Conservation (phyloP, 1,284 basidiomycete genomes). For the Apiotrichum gamsii region DNA sequence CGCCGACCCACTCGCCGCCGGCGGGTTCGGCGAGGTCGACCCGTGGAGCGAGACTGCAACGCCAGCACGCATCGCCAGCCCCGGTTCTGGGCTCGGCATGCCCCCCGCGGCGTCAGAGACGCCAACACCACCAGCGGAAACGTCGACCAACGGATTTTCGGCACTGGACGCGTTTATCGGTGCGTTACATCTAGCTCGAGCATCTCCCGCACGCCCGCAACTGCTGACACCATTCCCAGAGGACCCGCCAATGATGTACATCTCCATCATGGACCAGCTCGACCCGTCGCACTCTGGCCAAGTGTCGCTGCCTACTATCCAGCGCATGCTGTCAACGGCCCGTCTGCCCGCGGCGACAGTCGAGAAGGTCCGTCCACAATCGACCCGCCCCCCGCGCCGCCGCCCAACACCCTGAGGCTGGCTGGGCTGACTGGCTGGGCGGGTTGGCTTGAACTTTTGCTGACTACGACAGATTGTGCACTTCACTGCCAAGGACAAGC, state of each 20-base stretch:
- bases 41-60: conserved; percentile 78
- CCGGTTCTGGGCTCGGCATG: conserved; percentile 1
- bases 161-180: conserved; percentile 28
- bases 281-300: conserved; percentile 63
- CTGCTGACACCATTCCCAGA: conserved; percentile 50
- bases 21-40: conserved; percentile 60
- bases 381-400: too few relatives aligned
- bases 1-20: conserved; percentile 33
- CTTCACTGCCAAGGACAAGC: conserved; percentile 47
- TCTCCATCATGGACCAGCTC: conserved; percentile 63
- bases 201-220: too few relatives aligned
- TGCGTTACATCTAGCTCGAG: conserved; percentile 13
- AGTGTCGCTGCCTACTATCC: conserved; percentile 70
- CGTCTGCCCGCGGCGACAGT: conserved; percentile 69
- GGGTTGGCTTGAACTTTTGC: too few relatives aligned
- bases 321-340: conserved; percentile 68
- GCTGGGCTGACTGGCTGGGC: too few relatives aligned
- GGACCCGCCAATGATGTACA: conserved; percentile 70
- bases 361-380: conserved; percentile 59
- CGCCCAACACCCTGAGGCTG: too few relatives aligned
- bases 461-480: conserved; percentile 61
- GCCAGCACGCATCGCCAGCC: conserved; percentile 47
- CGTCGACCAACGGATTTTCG: not conserved
- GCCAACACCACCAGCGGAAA: not conserved
- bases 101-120: too few relatives aligned